A percentile compares a stretch with the other conserved stretches of the same genome.
These are phyloP conservation scores for Arthrobotrys sinensis DNA, from an alignment of 2,329 filamentous ascomycete genomes.

Conservation along the genomic window DNA sequence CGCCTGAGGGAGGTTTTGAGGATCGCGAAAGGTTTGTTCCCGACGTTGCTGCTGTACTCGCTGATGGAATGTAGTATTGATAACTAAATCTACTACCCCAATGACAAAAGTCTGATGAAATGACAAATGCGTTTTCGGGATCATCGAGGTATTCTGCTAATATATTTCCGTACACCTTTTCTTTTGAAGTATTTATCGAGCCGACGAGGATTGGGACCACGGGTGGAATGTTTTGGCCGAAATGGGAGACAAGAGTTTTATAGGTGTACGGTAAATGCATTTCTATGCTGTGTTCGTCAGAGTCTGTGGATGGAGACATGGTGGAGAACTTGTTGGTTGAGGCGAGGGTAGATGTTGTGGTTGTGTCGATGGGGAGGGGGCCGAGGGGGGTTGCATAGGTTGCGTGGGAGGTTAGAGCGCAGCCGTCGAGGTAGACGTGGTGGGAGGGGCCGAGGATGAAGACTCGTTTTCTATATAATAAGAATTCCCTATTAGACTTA, in stretches of 20 bases:
- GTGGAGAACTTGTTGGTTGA: conserved; percentile 74
- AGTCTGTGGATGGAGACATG: conserved; percentile 79
- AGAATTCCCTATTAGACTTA: not conserved
- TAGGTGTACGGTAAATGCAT: conserved; percentile 97
- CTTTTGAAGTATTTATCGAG: conserved; percentile 76
- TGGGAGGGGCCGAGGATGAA: conserved; percentile 96
- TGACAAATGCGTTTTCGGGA: conserved; percentile 82
- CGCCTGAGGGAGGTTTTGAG: conserved; percentile 68
- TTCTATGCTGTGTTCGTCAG: conserved; percentile 91
- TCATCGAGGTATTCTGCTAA: conserved; percentile 84
- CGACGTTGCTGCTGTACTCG: conserved; percentile 67
- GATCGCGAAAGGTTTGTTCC: conserved; percentile 64
- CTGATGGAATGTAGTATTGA: conserved; percentile 78
- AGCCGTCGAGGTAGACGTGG: conserved; percentile 82
- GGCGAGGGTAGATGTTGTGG: conserved; percentile 69
- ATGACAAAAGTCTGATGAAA: conserved; percentile 97
- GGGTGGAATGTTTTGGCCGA: conserved; percentile 69
- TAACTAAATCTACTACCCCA: conserved; percentile 91
- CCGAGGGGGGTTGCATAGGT: conserved; percentile 83
- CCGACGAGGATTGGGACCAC: conserved; percentile 91
- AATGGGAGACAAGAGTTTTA: conserved; percentile 76
- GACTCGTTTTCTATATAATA: conserved; percentile 78
- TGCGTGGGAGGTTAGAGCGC: conserved; percentile 81
- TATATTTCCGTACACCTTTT: conserved; percentile 78
- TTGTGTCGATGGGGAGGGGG: conserved; percentile 76